A percentile compares a stretch with the other conserved stretches of the same genome.
These are phyloP conservation scores for Pyrenophora tritici-repentis DNA, from an alignment of 2,329 filamentous ascomycete species.

Conservation along the genomic window DNA sequence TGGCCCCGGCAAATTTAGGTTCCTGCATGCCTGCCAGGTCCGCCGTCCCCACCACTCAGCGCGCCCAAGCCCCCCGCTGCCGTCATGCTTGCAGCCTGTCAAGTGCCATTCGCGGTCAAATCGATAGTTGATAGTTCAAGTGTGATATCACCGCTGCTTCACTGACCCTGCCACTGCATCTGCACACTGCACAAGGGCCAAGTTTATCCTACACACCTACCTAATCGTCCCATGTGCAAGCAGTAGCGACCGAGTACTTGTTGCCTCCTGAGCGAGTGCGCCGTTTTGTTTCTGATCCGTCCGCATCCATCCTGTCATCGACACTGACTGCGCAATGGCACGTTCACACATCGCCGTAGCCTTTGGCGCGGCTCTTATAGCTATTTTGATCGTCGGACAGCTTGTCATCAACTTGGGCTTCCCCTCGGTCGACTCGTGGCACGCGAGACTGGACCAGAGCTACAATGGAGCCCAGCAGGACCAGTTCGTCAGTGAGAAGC, in stretches of 20 bases:
- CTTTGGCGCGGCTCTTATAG: slow-evolving; percentile 42
- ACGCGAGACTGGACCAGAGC: slow-evolving; percentile 32
- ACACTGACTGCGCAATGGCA: slow-evolving; percentile 41
- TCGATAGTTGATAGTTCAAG: not conserved
- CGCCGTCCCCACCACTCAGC: slow-evolving; percentile 17
- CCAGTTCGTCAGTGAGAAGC: slow-evolving; percentile 34
- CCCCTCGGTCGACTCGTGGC: slow-evolving; percentile 46
- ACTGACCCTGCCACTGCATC: too few relatives aligned
- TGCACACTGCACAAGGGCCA: not conserved
- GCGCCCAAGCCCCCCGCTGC: slow-evolving; percentile 8
- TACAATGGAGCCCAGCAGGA: slow-evolving; percentile 30
- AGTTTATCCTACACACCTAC: not conserved
- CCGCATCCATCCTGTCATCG: slow-evolving; percentile 25
- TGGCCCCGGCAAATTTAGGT: slow-evolving; percentile 18
- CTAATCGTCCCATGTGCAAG: not conserved
- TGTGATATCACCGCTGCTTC: not conserved
- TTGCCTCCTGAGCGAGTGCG: slow-evolving; percentile 5
- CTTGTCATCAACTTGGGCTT: slow-evolving; percentile 43
- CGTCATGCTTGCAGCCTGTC: slow-evolving; percentile 16
- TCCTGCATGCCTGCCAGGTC: slow-evolving; percentile 6
- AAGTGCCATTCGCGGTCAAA: not conserved
- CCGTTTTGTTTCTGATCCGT: slow-evolving; percentile 4
- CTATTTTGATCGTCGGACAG: slow-evolving; percentile 42
- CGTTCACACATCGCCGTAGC: slow-evolving; percentile 48
- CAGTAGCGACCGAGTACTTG: slow-evolving; percentile 10